phyloP scores from a whole-genome alignment of 2,329 filamentous ascomycete species.

The Aspergillus pseudoglaucus region DNA sequence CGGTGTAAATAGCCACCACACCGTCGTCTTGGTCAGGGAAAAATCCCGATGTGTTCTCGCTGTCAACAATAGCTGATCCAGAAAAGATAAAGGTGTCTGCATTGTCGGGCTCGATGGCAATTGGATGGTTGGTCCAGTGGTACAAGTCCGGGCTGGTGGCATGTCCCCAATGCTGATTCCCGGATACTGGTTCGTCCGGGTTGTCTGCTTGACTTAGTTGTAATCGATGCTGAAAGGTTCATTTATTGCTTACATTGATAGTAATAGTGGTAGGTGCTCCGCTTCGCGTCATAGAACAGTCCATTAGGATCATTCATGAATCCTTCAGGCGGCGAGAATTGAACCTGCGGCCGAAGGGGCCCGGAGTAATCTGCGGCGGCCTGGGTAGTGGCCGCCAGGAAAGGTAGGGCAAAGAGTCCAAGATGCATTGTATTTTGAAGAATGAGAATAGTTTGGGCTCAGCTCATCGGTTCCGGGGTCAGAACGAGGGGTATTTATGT shows the following conservation, averaged over 20 bases:
- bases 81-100: conserved; percentile 44
- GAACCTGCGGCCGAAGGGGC: conserved; percentile 23
- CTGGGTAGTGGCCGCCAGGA: neutral
- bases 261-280: conserved; percentile 56
- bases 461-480: neutral
- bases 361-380: conserved; percentile 9
- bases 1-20: conserved; percentile 55
- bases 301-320: conserved; percentile 58
- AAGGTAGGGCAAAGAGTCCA: neutral
- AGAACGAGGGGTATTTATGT: neutral
- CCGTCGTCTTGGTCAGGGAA: conserved; percentile 57
- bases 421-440: neutral
- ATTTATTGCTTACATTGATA: conserved; percentile 50
- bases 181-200: conserved; percentile 43
- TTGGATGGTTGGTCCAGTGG: conserved; percentile 58
- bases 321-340: conserved; percentile 23
- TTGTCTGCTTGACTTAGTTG: conserved; percentile 34
- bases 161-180: conserved; percentile 63
- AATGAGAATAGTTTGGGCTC: neutral
- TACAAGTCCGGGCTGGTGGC: conserved; percentile 58
- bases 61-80: conserved; percentile 54
- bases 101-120: conserved; percentile 49
- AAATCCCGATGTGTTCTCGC: conserved; percentile 60
- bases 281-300: conserved; percentile 51
- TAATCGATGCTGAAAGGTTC: neutral